Base-by-base conservation (phyloP, 352 stramenopile genomes). In the Globisporangium paddicum region DNA sequence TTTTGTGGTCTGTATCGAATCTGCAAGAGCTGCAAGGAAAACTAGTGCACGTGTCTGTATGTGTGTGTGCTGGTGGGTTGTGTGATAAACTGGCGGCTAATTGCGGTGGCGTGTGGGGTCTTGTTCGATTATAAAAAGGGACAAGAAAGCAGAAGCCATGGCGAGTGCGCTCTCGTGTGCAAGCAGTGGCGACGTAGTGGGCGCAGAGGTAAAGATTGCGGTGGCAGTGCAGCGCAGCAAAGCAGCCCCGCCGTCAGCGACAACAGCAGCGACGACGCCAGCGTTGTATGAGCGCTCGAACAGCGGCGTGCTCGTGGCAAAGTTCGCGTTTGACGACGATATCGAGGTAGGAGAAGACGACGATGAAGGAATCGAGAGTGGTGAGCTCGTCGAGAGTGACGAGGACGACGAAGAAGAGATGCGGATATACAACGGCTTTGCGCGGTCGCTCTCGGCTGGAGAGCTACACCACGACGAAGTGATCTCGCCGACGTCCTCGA, bases 401-500 rank as follows among this genome's bases (percentile, higher is more conserved):
- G 46, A 35, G 2, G 46, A 42, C 3, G 32, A 49, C 8, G 50
- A 55, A 8, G 45, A 56, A 38, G 51, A 40, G 18, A 14, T 61
- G 44, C 58, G 42, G 25, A 49, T 58, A 54, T 60, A 60, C 16
- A 61, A 52, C 38, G 41, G 44, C 34, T 59, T 66, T 37, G 37
- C 60, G 28, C 50, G 50, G 5, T 35, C 59, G 41, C 60, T 51
- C 14, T 44, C 49, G 0, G 19, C 32, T 16, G 35, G 59, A 1
- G 52, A 41, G 19, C 38, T 59, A 11, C 26, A 41, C 16, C 26
- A 41, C 16, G 60, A 60, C 37, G 60, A 66, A 54, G 51, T 68
- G 42, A 70, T 72, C 47, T 87, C 77, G 45, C 73, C 77, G 16
- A 83, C 77, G 11, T 87, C 77, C 0, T 85, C 77, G 19, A 85